These are phyloP conservation scores for Aspergillus pseudoterreus DNA, from an alignment of 2,329 filamentous ascomycete genomes.

Conservation along the genomic window DNA sequence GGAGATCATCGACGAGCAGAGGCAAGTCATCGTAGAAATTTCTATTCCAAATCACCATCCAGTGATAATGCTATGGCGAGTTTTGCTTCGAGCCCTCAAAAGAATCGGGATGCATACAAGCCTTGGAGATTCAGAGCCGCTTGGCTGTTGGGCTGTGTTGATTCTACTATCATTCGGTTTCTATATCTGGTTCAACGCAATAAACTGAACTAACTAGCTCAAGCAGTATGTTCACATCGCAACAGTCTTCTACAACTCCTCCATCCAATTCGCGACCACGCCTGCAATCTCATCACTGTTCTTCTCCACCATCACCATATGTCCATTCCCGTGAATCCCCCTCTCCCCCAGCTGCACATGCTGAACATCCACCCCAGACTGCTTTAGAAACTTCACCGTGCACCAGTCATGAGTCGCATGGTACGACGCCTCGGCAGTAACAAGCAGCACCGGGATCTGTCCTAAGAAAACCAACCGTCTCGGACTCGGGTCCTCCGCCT, in stretches of 20 bases:
- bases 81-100: too few relatives aligned
- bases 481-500: constrained; percentile 29
- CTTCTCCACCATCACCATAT: constrained; percentile 39
- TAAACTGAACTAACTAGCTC: too few relatives aligned
- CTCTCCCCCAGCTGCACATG: constrained; percentile 44
- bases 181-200: too few relatives aligned
- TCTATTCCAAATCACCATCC: too few relatives aligned
- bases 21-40: too few relatives aligned
- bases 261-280: constrained; percentile 10
- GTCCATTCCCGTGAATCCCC: constrained; percentile 53
- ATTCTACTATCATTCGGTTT: too few relatives aligned
- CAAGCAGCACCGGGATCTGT: constrained; percentile 48
- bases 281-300: constrained; percentile 21
- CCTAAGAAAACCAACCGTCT: constrained; percentile 48
- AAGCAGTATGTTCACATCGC: too few relatives aligned
- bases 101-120: too few relatives aligned
- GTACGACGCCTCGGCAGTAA: constrained; percentile 53
- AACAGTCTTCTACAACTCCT: background rate
- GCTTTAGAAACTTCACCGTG: constrained; percentile 50
- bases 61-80: too few relatives aligned
- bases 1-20: too few relatives aligned
- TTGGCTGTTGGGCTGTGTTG: too few relatives aligned
- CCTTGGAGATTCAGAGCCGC: too few relatives aligned
- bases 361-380: constrained; percentile 48
- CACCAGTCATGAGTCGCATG: constrained; percentile 56